Base-by-base conservation (phyloP, 2,329 filamentous ascomycete species). In the Sordariomycetes sp. region DNA sequence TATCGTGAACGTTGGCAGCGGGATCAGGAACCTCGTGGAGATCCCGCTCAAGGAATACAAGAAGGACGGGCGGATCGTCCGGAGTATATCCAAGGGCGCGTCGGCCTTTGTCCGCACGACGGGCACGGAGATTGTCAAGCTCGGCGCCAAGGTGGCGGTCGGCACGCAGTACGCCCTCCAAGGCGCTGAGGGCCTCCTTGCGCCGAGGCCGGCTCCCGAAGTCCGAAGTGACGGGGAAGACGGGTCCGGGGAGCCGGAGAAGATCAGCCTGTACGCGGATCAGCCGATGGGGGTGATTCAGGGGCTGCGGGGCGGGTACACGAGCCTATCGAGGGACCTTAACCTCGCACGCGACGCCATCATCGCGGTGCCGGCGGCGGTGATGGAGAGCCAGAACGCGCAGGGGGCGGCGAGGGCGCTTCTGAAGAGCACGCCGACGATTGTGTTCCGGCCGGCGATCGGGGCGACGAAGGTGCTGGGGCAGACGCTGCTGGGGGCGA, bases 151-250 rank as follows among this genome's bases (percentile, higher is more conserved):
- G 70, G 76, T 97, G 55, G 92, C 92, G 0, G 89, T 97, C 54
- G 94, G 94, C 36, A 96, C 95, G 2, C 94, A 97, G 65, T 94
- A 87, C n/a, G 84, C 91, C 17, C 80, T 99, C 1, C 87, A 96
- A 66, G 88, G 87, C 20, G 90, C 91, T 0, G 95, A 99, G 69
- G 88, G 82, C 20, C 77, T 96, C 60, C 77, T 96, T 45, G 75
- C 72, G 17, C 74, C 75, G 62, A 70, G 71, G 54, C 69, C 69
- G 12, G 66, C 69, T 42, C 62, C 64, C 17, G 68, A 67, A 22
- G 70, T 70, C 32, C 57, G 62, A 42, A 85, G 86, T 10, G 82
- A 82, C 1, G 81, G 82, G 2, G 79, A 81, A 8, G 70, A 77
- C 1, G 85, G 88, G 42, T 78, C 84, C 17, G 85, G 89, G 58